Base-by-base conservation (phyloP, 1,284 basidiomycete genomes). In the Takashimella tepidaria region DNA sequence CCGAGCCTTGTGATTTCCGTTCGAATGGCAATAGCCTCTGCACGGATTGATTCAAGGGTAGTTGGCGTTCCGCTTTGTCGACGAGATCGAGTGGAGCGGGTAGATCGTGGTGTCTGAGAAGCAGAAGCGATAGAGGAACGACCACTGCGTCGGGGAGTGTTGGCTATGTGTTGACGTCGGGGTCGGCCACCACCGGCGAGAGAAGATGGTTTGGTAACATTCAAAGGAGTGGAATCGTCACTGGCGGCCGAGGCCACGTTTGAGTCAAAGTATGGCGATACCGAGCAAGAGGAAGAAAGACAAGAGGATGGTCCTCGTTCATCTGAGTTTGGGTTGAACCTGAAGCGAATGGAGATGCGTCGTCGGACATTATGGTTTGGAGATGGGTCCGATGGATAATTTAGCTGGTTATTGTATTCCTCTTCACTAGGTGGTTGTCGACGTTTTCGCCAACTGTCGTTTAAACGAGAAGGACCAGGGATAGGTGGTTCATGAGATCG, bases 1-100 rank as follows among this genome's bases (percentile, higher is more conserved):
- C 61, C 61, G 20, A 73, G 47, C 11, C 71, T 59, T 11, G 56
- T 24, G 16, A 68, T 54, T 49, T 68, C 66, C 3, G 48, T 45
- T 47, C 57, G 59, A 47, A 68, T 56, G 0, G 60, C 61, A n/a
- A 45, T 47, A 13, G 62, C 52, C 41, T 68, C 66, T 20, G 53
- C 49, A 0, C 59, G 58, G 24, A 65, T 63, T 13, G 54, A 51
- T 42, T 65, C 63, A 12, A 65, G 55, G 13, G 58, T 54, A 1
- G 61, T 61, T 1, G 59, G 59, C 0, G 59, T 60, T 4, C 53
- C 56, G 1, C 50, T 51, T 4, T 48, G 45, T 16, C 59, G 56
- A 11, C 59, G 50, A 1, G 53, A 55, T 13, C 59, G 53, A 5
- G 59, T 60, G 11, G 54, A 42, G 25, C 58, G 58, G 31, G 31